Evolutionary conservation across 2,329 filamentous ascomycete genomes (phyloP), one percentile per base, ranked within the genome.

Genomic region (Phyllosticta capitalensis): DNA sequence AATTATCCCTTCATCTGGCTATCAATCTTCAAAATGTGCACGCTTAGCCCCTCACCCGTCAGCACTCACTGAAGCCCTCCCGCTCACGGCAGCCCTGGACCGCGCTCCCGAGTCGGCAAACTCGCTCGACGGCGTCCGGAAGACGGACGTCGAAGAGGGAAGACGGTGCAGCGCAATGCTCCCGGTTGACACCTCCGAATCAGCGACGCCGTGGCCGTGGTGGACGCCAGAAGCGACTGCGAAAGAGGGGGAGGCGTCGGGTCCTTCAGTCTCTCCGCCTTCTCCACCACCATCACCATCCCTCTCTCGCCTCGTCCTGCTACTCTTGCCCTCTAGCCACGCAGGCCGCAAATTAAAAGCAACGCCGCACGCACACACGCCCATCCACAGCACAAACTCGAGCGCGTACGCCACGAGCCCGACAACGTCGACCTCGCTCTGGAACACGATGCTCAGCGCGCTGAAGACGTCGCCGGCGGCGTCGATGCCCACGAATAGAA

Each of bases 401-500:
- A 81, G 82, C 0, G 80, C 83, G 67, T 89, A 89, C 17, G 88
- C 87, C 1, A 84, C 78, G 61, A 89, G 78, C 0, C 85, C 86
- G 0, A 87, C 70, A 0, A 86, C 67, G 65, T 88, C 82, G 3
- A 86, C 66, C 19, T 74, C 72, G 0, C 77, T 75, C 67, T 87
- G 79, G 63, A 86, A 88, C 50, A 86, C 73, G 17, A 89, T 75
- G 0, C 85, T 86, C 2, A 85, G 68, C 0, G 89, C 72, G 0
- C 85, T 88, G 58, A 85, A 85, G 3, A 89, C 68, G 68, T 89
- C 86, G 0, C 86, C 86, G 0, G 83, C 76, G 0, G 85, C 86
- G 70, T 89, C 86, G 51, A 89, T 86, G 1, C 76, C 83, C 0
- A 88, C 85, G 64, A 90, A 90, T 2, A 88, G 74, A 69, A 89